Evolutionary conservation across 495 filamentous ascomycete species (phyloP).

Genomic region (Amorphotheca resinae): DNA sequence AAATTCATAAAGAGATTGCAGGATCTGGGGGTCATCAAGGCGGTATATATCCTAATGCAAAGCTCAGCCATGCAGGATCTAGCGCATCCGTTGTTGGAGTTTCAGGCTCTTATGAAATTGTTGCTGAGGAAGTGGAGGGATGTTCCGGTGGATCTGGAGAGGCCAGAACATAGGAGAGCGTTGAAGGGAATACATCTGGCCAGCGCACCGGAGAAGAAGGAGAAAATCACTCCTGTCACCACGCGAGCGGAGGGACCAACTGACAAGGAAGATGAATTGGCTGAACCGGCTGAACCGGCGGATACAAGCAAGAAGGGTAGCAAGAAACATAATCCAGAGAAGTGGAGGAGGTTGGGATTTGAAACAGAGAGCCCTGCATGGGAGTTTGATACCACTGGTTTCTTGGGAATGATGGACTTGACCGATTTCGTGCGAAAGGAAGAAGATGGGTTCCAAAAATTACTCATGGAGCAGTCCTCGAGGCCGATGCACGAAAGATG

Average conservation of each 20-base stretch:
- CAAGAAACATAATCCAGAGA: conserved; percentile 71
- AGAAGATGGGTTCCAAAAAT: conserved; percentile 83
- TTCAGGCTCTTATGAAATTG: conserved; percentile 85
- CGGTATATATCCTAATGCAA: conserved; percentile 85
- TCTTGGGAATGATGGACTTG: conserved; percentile 94
- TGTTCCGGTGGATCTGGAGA: conserved; percentile 69
- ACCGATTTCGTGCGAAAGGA: conserved; percentile 85
- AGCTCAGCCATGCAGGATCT: conserved; percentile 87
- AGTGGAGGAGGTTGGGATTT: conserved; percentile 89
- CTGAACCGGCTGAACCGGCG: conserved; percentile 19
- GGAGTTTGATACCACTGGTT: conserved; percentile 80
- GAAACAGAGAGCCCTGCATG: conserved; percentile 72
- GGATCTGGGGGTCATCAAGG: conserved; percentile 85
- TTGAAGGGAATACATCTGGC: conserved; percentile 37
- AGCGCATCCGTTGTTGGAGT: conserved; percentile 85
- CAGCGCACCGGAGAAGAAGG: conserved; percentile 54
- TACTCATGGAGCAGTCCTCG: conserved; percentile 79
- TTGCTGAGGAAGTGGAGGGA: conserved; percentile 85
- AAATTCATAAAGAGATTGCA: conserved; percentile 89
- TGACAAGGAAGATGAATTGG: conserved; percentile 1
- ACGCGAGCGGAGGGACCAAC: conserved; percentile 15
- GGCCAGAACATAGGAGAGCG: conserved; percentile 68
- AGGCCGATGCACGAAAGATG: conserved; percentile 61
- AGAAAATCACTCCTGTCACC: conserved; percentile 25
- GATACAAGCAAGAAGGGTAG: conserved; percentile 37